Conservation (phyloP, 306 rosid species). For the Oxytropis ochrocephala region DNA sequence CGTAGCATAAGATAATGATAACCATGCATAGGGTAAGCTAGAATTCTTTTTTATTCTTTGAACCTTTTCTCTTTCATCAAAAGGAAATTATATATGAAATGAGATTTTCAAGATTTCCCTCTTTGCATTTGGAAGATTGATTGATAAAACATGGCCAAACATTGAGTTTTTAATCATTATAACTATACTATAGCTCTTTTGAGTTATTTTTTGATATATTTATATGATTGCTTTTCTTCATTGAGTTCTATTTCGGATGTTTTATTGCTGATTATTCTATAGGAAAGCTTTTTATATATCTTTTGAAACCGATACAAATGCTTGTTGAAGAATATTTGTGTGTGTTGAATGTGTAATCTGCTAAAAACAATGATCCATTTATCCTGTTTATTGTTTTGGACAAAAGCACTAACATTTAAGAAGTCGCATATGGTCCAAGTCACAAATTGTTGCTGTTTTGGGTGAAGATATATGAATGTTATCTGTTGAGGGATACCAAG, state of each 20-base stretch:
- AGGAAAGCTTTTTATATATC: background rate
- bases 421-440: background rate
- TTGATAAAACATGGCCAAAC: background rate
- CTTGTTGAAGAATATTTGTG: background rate
- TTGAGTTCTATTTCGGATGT: background rate
- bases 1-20: too few species aligned
- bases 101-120: background rate
- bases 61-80: background rate
- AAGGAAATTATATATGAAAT: background rate
- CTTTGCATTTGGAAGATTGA: background rate
- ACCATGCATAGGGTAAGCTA: background rate
- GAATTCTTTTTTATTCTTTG: background rate
- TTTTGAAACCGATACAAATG: background rate
- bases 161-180: background rate
- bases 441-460: background rate
- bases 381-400: background rate
- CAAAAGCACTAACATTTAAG: background rate
- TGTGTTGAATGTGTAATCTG: background rate
- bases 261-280: background rate
- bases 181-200: background rate
- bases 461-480: background rate
- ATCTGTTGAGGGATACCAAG: background rate
- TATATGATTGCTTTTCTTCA: background rate
- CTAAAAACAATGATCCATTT: background rate
- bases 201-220: background rate